Base-by-base conservation (phyloP, 1,139 yeast species). In the Debaryomyces sp. region DNA sequence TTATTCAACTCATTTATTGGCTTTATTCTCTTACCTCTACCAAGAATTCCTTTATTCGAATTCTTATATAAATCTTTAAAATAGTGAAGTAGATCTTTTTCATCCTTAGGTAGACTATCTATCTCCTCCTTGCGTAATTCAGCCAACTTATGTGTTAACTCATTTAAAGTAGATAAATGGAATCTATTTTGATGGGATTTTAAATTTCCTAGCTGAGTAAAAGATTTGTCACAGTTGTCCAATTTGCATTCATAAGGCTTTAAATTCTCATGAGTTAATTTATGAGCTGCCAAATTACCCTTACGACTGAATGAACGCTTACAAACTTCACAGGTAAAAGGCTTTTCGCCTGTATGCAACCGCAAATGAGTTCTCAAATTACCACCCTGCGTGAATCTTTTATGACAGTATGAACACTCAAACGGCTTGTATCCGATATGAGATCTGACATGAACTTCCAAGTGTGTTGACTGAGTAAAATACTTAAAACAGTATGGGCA, bases 121-220 rank as follows among this genome's bases (percentile, higher is more conserved):
- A 88, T 73, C 17, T 73, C 75, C 30, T 66, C 67, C 0, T 77
- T 75, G 47, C 68, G 65, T 37, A 84, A 64, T 54, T 82, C 85
- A 0, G 91, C 91, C 53, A 87, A 68, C 54, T 78, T 81, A 45
- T 73, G 77, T 6, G 95, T 88, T 57, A 90, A 70, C 42, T 73
- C 73, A 55, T 81, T 82, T 56, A 92, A 76, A 0, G 95, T 84
- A 15, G 81, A 82, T 53, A 83, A 70, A 67, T 92, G 98, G 63
- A 91, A 90, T 59, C 92, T 77, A 68, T 91, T 92, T 63, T 92
- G 98, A 67, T 92, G 98, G 0, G 96, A 88, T 67, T 92, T 92
- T 71, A 92, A 78, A 64, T 92, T 92, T 2, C 97, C 97, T 57
- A 91, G 75, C 69, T 92, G 98, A 0, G 97, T 89, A 61, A 92